Percentiles rank a stretch among this genome's conserved stretches.
Conservation (phyloP, 495 filamentous ascomycete species). For the Penicillium malachiteum region DNA sequence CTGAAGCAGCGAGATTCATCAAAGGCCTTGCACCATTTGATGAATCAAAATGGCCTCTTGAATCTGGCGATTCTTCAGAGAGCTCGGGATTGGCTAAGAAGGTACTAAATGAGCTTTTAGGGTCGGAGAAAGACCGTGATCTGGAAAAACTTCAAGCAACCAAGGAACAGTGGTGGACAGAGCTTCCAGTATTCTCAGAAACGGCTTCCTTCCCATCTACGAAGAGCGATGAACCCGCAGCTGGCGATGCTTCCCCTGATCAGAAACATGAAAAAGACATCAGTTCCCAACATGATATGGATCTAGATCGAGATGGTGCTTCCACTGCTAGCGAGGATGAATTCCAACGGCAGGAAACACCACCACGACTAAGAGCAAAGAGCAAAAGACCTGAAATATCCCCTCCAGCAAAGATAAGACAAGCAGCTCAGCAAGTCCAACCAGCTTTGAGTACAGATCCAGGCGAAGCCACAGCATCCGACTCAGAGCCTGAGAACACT, state of each 20-base stretch:
- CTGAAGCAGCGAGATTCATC: conserved; percentile 40
- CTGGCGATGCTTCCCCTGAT: background rate
- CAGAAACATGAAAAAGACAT: background rate
- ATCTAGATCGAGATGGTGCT: conserved; percentile 19
- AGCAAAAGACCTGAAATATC: background rate
- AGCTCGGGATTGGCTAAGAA: conserved; percentile 22
- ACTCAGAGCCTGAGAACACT: conserved; percentile 15
- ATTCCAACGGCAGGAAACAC: conserved; percentile 19
- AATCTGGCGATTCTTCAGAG: conserved; percentile 17
- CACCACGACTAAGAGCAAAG: background rate
- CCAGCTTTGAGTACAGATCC: background rate
- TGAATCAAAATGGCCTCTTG: conserved; percentile 39
- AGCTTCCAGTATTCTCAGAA: conserved; percentile 16
- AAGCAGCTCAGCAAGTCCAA: conserved; percentile 5
- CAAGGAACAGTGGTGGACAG: conserved; percentile 42
- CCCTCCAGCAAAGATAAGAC: background rate
- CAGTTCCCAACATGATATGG: conserved; percentile 2
- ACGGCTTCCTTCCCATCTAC: conserved; percentile 4
- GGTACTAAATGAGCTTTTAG: conserved; percentile 26
- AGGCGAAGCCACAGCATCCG: conserved; percentile 19
- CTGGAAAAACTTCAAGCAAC: conserved; percentile 16
- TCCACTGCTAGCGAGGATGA: conserved; percentile 30
- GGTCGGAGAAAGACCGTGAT: background rate
- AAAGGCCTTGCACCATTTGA: conserved; percentile 50
- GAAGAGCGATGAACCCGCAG: background rate